Base-by-base conservation (phyloP, 306 rosid genomes). In the Mimosa pudica region DNA sequence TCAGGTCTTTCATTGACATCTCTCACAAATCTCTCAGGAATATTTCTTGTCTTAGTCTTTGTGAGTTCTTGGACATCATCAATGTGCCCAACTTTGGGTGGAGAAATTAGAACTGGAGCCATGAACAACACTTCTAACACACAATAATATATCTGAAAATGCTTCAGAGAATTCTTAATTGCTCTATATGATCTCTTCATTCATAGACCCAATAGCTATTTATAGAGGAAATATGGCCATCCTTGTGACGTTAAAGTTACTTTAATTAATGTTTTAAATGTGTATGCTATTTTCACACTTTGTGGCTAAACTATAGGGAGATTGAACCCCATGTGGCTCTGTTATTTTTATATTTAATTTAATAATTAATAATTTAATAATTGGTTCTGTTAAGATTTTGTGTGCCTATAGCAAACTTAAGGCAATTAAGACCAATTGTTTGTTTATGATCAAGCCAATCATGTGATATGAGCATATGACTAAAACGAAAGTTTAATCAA, bases 11-110 rank as follows among this genome's bases (percentile, higher is more conserved):
- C 70, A 64, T 77, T 79, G 82, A 75, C 75, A 81, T 88, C 91
- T 84, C 99, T 79, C 41, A 95, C 90, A 89, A 91, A 95, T 88
- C 99, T 95, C 58, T 91, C 89, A 55, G 98, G 99, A 81, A 95
- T 81, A 51, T 65, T 87, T 38, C 82, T 81, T 11, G 97, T 91
- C 79, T 89, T 89, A 10, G 88, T 64, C 77, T 85, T 90, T 88
- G 89, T 91, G 9, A 95, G 90, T 64, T 95, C 99, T 90, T 93
- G 98, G 73, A 95, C 99, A 89, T 95, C 99, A 79, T 91, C 93
- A 63, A 95, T 91, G 83, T 91, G 92, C 8, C 98, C 98, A 83
- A 89, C 90, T 44, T 90, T 87, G 74, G 86, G n/a, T 16, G 85
- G 80, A 45, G 87, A 83, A 77, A 77, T 65, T 2, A 93, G 90